Base-by-base conservation (phyloP, 345 rosid genomes). In the Rhizophora mangle region DNA sequence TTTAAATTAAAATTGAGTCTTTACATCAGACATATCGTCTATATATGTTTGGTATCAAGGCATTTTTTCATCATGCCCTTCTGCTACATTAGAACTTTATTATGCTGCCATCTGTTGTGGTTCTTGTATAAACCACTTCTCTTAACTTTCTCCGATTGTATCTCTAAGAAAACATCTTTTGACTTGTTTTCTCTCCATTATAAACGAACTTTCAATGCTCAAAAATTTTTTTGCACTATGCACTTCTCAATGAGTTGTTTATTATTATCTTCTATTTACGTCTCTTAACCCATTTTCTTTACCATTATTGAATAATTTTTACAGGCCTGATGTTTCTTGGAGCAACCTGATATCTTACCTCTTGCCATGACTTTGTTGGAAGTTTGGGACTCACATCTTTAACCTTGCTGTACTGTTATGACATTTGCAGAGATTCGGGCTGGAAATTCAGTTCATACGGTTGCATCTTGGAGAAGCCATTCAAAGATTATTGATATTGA, bases 351-450 rank as follows among this genome's bases (percentile, higher is more conserved):
- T 96, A 87, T 85, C 95, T 96, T 92, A 84, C 96, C 88, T 84
- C 90, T 87, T 92, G 89, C 89, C 84, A 84, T 85, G 86, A 82
- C 81, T 83, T 88, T 92, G 88, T 93, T 93, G 94, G 96, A 87
- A 92, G 99, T 95, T 88, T 92, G 93, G 94, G 96, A 92, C 96
- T 96, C 98, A 90, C 98, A 74, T 86, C 90, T 83, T 88, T 96
- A 89, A 96, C 93, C 96, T 89, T 96, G 95, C 82, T 92, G 84
- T 92, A 87, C 90, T 95, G 87, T 92, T 92, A 82, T 96, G 89
- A 87, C 86, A 87, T 92, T 86, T 96, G 99, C 99, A 96, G 98
- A 90, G 87, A 83, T 67, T 75, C 79, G 76, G 76, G 82, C 81
- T 74, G 62, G 78, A 70, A 75, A 77, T 69, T 82, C 85, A 60